Conservation (phyloP, 108 stramenopile genomes). For the Seminavis robusta region DNA sequence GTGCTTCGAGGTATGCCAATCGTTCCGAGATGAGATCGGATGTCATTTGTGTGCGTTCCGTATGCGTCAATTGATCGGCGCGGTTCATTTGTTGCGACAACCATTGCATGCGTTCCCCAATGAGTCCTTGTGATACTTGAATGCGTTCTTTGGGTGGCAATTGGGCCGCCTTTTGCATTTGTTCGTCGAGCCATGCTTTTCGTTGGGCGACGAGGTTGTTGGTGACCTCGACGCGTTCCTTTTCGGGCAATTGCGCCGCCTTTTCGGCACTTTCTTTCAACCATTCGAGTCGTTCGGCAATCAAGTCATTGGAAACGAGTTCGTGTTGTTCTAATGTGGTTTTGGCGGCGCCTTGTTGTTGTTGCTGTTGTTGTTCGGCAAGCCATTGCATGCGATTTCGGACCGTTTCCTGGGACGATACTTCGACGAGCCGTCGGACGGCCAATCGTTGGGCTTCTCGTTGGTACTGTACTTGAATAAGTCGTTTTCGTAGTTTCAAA, state of each 20-base stretch:
- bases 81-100: not conserved
- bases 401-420: no score
- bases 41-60: not conserved
- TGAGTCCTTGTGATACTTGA: not conserved
- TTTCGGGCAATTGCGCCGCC: not conserved
- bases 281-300: conserved; percentile 1
- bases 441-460: no score
- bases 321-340: not conserved
- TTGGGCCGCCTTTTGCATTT: not conserved
- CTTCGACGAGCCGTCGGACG: no score
- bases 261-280: not conserved
- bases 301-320: not conserved
- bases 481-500: no score
- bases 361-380: no score
- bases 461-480: not conserved
- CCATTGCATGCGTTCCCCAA: not conserved
- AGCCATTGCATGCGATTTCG: no score
- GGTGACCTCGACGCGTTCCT: not conserved
- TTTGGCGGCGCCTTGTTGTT: not conserved
- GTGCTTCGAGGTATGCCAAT: not conserved
- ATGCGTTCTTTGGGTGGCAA: not conserved
- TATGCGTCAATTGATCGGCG: not conserved
- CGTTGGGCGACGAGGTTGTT: not conserved
- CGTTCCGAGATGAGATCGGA: conserved; percentile 1
- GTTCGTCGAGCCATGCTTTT: not conserved